Conservation (phyloP, 441 rosid genomes). For the Brassica balearica region DNA sequence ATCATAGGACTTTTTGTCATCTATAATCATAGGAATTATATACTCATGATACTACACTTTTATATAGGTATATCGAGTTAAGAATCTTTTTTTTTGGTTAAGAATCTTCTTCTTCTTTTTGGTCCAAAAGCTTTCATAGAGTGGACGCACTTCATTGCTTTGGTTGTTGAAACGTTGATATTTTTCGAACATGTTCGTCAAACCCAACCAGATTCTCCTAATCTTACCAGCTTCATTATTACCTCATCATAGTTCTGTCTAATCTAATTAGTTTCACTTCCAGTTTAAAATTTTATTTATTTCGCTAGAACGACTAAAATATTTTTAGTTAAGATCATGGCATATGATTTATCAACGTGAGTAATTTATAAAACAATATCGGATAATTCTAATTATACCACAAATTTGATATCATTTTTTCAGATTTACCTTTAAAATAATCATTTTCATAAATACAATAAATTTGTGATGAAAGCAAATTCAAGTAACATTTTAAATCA, state of each 20-base stretch:
- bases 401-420: no score
- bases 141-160: conserved; percentile 39
- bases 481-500: no score
- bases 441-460: no score
- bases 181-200: conserved; percentile 43
- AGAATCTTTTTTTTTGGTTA: not conserved
- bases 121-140: conserved; percentile 3
- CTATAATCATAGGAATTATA: no score
- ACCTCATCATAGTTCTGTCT: conserved; percentile 28
- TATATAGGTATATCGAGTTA: not conserved
- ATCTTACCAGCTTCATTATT: conserved; percentile 44
- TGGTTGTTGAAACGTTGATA: conserved; percentile 42
- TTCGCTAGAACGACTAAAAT: conserved; percentile 5
- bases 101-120: not conserved
- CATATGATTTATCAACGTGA: conserved; percentile 1
- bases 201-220: conserved; percentile 43
- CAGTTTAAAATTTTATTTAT: not conserved
- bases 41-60: no score
- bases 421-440: no score
- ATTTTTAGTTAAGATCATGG: conserved; percentile 8
- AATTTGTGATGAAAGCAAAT: no score
- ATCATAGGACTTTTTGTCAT: no score
- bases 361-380: not conserved
- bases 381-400: no score
- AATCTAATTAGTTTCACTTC: not conserved